Evolutionary conservation across 1,284 basidiomycete species (phyloP), one percentile per base, ranked within the genome.

Genomic region (Moesziomyces antarcticus): DNA sequence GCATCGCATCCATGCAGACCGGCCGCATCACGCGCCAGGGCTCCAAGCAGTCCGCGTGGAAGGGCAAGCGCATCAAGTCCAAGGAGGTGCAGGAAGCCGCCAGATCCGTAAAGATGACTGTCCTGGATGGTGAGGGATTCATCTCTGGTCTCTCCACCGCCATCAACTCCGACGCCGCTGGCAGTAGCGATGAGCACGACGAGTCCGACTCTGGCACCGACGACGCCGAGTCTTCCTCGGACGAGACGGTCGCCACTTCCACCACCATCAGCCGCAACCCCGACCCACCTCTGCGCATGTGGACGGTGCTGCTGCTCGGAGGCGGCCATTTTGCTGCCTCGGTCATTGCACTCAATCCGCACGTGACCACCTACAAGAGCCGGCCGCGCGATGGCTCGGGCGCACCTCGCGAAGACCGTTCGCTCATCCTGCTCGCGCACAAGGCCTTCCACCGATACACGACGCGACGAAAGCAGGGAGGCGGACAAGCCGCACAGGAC

Each of bases 361-460:
- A 80, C 50, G 52, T 73, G 24, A 66, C 67, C 27, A 72, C 71
- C 20, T 64, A 60, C 30, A 45, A 42, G 8, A 57, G 61, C 20
- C 69, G 68, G 50, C 57, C 56, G 22, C 53, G 53, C 20, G 53
- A 63, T 18, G 43, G 56, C 30, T 50, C 47, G 25, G 51, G 62
- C 20, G 62, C 51, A 18, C 47, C 73, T 33, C 37, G 60, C 18
- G 73, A 78, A 52, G 68, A 77, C 25, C 71, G 77, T 7, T 72
- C 73, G 25, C 45, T 91, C 3, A 91, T 95, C 79, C 89, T 99
- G 3, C 79, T 99, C 44, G 88, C 88, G 65, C 93, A 97, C 83
- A 99, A 99, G 86, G 98, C 97, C 0, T 99, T 98, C 85, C 97
- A 99, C 85, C 90, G 97, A 8, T 99, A 99, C 85, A 99, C 97